Evolutionary conservation across 495 filamentous ascomycete species (phyloP), one percentile per base, ranked within the genome.

Genomic region (Penicillium subrubescens): DNA sequence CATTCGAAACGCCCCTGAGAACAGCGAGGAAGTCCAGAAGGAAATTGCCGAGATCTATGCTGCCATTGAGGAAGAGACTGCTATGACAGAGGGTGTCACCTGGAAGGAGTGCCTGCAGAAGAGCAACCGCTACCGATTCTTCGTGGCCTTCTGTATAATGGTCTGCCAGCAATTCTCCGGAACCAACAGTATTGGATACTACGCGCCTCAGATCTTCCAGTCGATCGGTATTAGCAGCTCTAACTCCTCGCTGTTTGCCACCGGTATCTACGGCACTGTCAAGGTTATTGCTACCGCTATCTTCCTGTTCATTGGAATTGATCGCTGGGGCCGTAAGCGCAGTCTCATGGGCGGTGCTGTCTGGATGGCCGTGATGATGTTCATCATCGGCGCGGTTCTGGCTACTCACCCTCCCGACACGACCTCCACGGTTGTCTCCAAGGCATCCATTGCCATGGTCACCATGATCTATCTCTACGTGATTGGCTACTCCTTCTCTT

Each of bases 341-440:
- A 87, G 85, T 65, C 79, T 95, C 41, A 80, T 92, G 60, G 88
- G 85, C 74, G 92, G 90, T 19, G 86, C 84, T 5, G 82, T 88
- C 41, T 89, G 86, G 39, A 89, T 90, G 79, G 84, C 82, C 8
- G 70, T 82, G 12, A 84, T 85, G 73, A 92, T 92, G 87, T 88
- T 90, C 70, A 90, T 93, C 69, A 89, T 93, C 63, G 90, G 90
- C n/a, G 82, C 92, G 34, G 90, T 93, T 15, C 59, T 82, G 51
- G 77, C 73, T 7, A 79, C 75, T 8, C 56, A 84, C 50, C 82
- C 81, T 0, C 81, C 81, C 2, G 60, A 77, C n/a, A 25, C 71
- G 0, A 56, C 71, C 2, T 46, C 67, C 0, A 67, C 62, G 8
- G 61, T 60, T 6, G 72, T 79, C 52, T 79, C 77, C 0, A 64